A percentile compares a stretch with the other conserved stretches of the same genome.
Conservation (phyloP, 257 asterid genomes). For the Dorcoceras hygrometricum region DNA sequence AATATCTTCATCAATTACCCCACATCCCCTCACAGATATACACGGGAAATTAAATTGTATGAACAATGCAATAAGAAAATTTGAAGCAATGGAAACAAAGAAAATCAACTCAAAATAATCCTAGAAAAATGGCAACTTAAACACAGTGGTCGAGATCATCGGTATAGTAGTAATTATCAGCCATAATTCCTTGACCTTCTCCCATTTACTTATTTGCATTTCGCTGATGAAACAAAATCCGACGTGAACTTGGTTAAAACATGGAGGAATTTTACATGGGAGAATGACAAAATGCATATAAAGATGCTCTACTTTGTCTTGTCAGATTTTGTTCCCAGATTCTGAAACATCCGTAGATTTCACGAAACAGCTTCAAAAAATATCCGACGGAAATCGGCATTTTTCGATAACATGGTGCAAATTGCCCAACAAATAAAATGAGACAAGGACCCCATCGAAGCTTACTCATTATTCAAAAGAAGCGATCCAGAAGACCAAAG, state of each 20-base stretch:
- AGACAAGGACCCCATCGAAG: conserved; percentile 1
- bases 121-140: conserved; percentile 28
- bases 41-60: conserved; percentile 27
- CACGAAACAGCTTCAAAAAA: conserved; percentile 25
- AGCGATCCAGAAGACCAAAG: not conserved
- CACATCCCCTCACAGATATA: not conserved
- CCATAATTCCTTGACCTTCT: conserved; percentile 32
- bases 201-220: conserved; percentile 13
- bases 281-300: conserved; percentile 29
- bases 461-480: not conserved
- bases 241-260: conserved; percentile 26
- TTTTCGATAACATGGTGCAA: not conserved
- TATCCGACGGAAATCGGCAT: conserved; percentile 2
- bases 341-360: conserved; percentile 25
- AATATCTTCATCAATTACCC: conserved; percentile 21
- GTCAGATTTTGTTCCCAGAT: conserved; percentile 38
- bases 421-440: not conserved
- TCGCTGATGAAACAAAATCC: conserved; percentile 28
- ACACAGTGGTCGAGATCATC: conserved; percentile 31
- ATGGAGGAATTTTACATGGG: conserved; percentile 28
- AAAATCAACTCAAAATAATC: conserved; percentile 16
- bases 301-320: conserved; percentile 27
- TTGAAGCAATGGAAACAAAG: not conserved
- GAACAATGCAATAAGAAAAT: conserved; percentile 18
- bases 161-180: conserved; percentile 20